Percentiles rank a stretch among this genome's conserved stretches.
Evolutionary conservation across 2,329 filamentous ascomycete species (phyloP).

Genomic region (Neospermospora avenae): DNA sequence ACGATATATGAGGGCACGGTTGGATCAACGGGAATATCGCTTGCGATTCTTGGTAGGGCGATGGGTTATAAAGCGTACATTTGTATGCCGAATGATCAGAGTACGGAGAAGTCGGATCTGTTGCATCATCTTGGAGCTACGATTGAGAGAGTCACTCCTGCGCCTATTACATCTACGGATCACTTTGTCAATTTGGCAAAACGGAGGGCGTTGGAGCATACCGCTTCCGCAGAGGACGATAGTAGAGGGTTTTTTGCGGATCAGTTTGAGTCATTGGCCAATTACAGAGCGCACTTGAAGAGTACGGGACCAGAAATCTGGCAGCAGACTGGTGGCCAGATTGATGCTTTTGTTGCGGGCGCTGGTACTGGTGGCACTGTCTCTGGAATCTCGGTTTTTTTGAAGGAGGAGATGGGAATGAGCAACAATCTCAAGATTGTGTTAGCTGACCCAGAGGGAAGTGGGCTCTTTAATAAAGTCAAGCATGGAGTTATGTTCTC

Average conservation of each 20-base stretch:
- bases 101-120: slow-evolving; percentile 82
- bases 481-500: slow-evolving; percentile 96
- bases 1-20: slow-evolving; percentile 98
- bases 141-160: slow-evolving; percentile 88
- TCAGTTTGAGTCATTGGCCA: slow-evolving; percentile 90
- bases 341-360: slow-evolving; percentile 89
- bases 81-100: slow-evolving; percentile 94
- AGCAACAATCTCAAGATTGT: slow-evolving; percentile 58
- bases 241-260: slow-evolving; percentile 91
- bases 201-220: slow-evolving; percentile 72
- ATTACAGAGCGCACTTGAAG: slow-evolving; percentile 79
- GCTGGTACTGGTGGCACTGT: slow-evolving; percentile 95
- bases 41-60: slow-evolving; percentile 84
- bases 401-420: slow-evolving; percentile 60
- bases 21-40: slow-evolving; percentile 91
- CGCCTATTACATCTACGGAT: slow-evolving; percentile 86
- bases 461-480: slow-evolving; percentile 87
- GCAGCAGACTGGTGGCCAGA: slow-evolving; percentile 65
- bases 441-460: slow-evolving; percentile 90
- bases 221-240: slow-evolving; percentile 49
- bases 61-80: slow-evolving; percentile 91
- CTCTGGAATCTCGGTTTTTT: slow-evolving; percentile 75
- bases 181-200: slow-evolving; percentile 95
- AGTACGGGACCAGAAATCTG: slow-evolving; percentile 90
- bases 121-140: slow-evolving; percentile 84